Evolutionary conservation across 352 stramenopile genomes (phyloP).

Genomic region (Pythium plurisporium): DNA sequence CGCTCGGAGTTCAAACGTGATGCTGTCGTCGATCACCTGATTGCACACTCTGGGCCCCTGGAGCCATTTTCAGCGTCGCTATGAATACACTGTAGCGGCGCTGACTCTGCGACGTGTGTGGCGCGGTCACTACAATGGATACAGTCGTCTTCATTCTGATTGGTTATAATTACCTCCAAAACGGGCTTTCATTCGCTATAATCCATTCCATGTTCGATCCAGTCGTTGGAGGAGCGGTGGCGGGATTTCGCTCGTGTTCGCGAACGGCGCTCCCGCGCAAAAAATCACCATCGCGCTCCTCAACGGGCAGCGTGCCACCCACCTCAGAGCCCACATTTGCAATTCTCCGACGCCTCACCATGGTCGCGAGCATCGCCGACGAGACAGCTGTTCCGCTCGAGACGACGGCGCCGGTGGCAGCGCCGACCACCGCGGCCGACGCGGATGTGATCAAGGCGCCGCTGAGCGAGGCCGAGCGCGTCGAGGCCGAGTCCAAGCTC

Average conservation of each 20-base stretch:
- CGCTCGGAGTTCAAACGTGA: not conserved
- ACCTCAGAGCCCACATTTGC: constrained; percentile 1
- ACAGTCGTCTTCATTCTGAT: not conserved
- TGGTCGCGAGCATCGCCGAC: constrained; percentile 53
- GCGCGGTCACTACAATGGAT: not conserved
- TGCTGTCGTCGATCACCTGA: too few relatives aligned
- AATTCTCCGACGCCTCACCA: constrained; percentile 16
- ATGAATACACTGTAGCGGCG: not conserved
- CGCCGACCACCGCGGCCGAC: too few relatives aligned
- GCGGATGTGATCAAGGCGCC: not conserved
- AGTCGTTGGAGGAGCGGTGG: constrained; percentile 16
- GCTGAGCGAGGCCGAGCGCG: constrained; percentile 14
- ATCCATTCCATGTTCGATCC: constrained; percentile 3
- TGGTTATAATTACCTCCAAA: not conserved
- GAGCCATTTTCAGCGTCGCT: not conserved
- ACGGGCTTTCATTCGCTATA: constrained; percentile 4
- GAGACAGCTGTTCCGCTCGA: constrained; percentile 22
- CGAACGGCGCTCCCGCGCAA: constrained; percentile 2
- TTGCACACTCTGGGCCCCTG: not conserved
- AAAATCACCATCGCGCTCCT: not conserved
- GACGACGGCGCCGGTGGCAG: constrained; percentile 12
- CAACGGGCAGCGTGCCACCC: not conserved
- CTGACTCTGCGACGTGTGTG: not conserved
- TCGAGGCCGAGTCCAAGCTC: constrained; percentile 60
- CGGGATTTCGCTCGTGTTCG: constrained; percentile 19